phyloP scores from a whole-genome alignment of 768 basidiomycete species.

The Mycena vitilis region DNA sequence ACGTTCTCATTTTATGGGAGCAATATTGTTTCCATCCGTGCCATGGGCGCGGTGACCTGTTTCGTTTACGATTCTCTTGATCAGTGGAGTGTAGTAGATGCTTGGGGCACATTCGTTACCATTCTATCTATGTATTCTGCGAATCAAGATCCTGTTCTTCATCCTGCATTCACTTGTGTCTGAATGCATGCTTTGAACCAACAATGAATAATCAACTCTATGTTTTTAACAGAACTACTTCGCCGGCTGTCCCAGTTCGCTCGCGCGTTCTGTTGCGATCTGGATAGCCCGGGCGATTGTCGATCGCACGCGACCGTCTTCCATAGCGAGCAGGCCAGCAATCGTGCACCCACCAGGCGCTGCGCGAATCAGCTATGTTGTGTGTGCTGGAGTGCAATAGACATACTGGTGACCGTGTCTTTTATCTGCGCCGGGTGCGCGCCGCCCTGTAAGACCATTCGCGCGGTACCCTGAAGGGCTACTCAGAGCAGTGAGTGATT shows the following conservation, averaged over 20 bases:
- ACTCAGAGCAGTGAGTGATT: not conserved
- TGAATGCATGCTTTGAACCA: not conserved
- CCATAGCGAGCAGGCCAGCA: conserved; percentile 93
- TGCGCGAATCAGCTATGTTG: conserved; percentile 43
- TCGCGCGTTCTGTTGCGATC: conserved; percentile 90
- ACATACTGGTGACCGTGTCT: conserved; percentile 95
- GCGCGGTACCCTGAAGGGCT: conserved; percentile 96
- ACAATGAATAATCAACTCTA: not conserved
- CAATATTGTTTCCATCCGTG: conserved; percentile 60
- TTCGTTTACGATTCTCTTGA: conserved; percentile 48
- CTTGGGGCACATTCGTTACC: conserved; percentile 40
- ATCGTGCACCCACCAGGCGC: conserved; percentile 99
- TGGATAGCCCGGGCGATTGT: conserved; percentile 97
- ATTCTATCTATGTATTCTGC: not conserved
- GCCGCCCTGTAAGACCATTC: conserved; percentile 92
- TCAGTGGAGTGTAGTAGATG: conserved; percentile 49
- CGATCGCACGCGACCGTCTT: conserved; percentile 92
- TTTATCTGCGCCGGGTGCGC: conserved; percentile 96
- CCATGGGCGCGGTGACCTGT: conserved; percentile 46
- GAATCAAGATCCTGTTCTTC: not conserved
- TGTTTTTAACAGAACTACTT: conserved; percentile 53
- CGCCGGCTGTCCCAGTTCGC: conserved; percentile 80
- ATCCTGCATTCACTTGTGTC: too few species aligned
- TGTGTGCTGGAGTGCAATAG: not conserved
- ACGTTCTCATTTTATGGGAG: conserved; percentile 98